These are phyloP conservation scores for Xylaria sp. DNA, from an alignment of 2,329 filamentous ascomycete genomes.

Conservation along the genomic window DNA sequence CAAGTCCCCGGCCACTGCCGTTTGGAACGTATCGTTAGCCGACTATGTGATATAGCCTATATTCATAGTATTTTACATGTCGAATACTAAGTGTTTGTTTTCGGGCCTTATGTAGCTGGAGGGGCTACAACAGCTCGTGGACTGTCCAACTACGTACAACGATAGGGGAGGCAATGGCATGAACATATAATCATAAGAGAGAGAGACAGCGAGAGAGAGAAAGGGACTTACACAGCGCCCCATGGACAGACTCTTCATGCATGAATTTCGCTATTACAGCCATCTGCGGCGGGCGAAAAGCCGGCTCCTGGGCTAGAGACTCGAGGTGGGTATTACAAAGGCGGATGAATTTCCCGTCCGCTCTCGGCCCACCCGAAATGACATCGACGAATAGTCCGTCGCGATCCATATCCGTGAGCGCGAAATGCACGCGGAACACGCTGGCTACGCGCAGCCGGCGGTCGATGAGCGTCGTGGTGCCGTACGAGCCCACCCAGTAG, in stretches of 20 bases:
- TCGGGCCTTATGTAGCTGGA: too few species aligned
- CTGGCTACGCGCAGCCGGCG: constrained; percentile 45
- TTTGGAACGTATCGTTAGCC: neutral
- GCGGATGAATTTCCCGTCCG: constrained; percentile 24
- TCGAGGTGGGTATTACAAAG: constrained; percentile 42
- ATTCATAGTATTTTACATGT: too few species aligned
- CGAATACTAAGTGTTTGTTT: too few species aligned
- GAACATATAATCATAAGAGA: neutral
- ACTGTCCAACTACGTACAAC: too few species aligned
- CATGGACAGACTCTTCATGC: constrained; percentile 41
- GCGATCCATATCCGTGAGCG: constrained; percentile 51
- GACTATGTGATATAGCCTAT: too few species aligned
- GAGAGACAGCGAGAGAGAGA: neutral
- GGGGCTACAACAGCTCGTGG: too few species aligned
- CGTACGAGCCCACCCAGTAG: constrained; percentile 54
- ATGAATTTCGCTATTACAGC: constrained; percentile 31
- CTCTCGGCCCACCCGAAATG: constrained; percentile 39
- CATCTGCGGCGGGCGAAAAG: constrained; percentile 37
- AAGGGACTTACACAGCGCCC: constrained; percentile 41
- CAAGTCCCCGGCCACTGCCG: constrained; percentile 56
- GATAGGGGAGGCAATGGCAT: too few species aligned
- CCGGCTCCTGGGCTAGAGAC: constrained; percentile 35
- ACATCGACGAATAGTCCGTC: constrained; percentile 61
- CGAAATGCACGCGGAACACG: constrained; percentile 57
- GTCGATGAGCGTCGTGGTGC: constrained; percentile 58